phyloP scores from a whole-genome alignment of 495 filamentous ascomycete species.

The Tuber indicum region DNA sequence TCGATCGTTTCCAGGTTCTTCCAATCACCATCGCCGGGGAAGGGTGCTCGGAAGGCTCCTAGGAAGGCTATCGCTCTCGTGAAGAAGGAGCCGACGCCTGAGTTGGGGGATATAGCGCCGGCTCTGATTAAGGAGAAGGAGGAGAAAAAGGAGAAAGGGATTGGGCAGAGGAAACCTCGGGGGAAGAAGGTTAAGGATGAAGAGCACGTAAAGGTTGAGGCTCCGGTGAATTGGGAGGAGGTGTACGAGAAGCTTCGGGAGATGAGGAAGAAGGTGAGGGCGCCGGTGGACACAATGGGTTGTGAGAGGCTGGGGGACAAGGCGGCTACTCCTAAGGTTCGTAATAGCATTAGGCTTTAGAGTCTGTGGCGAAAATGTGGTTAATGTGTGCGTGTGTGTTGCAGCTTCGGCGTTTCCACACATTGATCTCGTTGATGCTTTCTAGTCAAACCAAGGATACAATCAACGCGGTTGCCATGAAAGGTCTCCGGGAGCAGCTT shows the following conservation, averaged over 20 bases:
- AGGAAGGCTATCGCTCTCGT: neutral
- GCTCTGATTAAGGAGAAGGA: slow-evolving; percentile 24
- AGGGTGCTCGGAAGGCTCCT: neutral
- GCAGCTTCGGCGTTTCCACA: slow-evolving; percentile 77
- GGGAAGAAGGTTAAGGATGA: slow-evolving; percentile 12
- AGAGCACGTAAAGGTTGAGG: slow-evolving; percentile 25
- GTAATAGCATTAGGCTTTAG: neutral
- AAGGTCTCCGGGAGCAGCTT: slow-evolving; percentile 66
- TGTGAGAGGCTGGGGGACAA: slow-evolving; percentile 69
- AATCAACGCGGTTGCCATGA: slow-evolving; percentile 79
- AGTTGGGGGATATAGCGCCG: slow-evolving; percentile 21
- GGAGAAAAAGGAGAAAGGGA: slow-evolving; percentile 5
- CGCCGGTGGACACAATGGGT: slow-evolving; percentile 96
- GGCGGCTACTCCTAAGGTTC: slow-evolving; percentile 45
- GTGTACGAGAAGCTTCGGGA: slow-evolving; percentile 69
- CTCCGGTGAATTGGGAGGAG: slow-evolving; percentile 77
- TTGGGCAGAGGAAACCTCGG: neutral
- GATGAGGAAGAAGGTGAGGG: slow-evolving; percentile 71
- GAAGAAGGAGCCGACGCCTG: slow-evolving; percentile 22
- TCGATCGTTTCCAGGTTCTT: slow-evolving; percentile 24
- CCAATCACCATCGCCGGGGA: slow-evolving; percentile 7
- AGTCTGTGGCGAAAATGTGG: neutral
- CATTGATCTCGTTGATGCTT: slow-evolving; percentile 89
- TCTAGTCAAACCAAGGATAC: slow-evolving; percentile 95
- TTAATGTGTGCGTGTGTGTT: slow-evolving; percentile 5